Evolutionary conservation across 495 filamentous ascomycete species (phyloP).

Genomic region (Haplographium delicatum): DNA sequence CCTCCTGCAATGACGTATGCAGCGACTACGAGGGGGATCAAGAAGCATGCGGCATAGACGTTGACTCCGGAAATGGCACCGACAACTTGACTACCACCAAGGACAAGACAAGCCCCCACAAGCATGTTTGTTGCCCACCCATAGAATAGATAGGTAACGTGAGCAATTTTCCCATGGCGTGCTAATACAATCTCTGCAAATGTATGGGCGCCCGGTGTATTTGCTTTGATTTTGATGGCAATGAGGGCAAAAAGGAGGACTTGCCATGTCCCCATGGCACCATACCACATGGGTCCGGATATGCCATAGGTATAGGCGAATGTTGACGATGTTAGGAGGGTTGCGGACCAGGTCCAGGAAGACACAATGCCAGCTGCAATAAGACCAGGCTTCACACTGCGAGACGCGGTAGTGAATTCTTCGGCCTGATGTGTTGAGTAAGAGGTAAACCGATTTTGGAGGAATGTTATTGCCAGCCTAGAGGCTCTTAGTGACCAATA

Average conservation of each 20-base stretch:
- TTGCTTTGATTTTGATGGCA: slow-evolving; percentile 43
- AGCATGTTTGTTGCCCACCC: slow-evolving; percentile 20
- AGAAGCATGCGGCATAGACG: slow-evolving; percentile 20
- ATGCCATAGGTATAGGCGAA: slow-evolving; percentile 47
- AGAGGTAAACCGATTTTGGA: slow-evolving; percentile 42
- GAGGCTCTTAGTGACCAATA: not conserved
- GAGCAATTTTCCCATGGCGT: slow-evolving; percentile 47
- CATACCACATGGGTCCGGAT: slow-evolving; percentile 40
- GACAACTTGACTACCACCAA: slow-evolving; percentile 23
- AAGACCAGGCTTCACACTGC: slow-evolving; percentile 43
- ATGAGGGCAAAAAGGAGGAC: slow-evolving; percentile 42
- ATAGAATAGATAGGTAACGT: slow-evolving; percentile 28
- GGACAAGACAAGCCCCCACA: slow-evolving; percentile 20
- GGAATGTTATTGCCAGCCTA: slow-evolving; percentile 39
- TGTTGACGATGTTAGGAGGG: slow-evolving; percentile 39
- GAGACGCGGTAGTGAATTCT: slow-evolving; percentile 46
- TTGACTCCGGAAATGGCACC: slow-evolving; percentile 21
- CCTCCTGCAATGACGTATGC: slow-evolving; percentile 30
- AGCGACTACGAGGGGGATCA: slow-evolving; percentile 29
- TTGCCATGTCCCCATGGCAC: slow-evolving; percentile 39
- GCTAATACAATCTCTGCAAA: slow-evolving; percentile 63
- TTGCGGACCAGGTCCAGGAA: slow-evolving; percentile 42
- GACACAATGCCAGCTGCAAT: slow-evolving; percentile 45
- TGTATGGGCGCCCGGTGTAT: slow-evolving; percentile 28
- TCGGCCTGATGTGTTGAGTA: slow-evolving; percentile 41